phyloP scores from a whole-genome alignment of 192 early-diverging fungal species.

The Cetraspora pellucida region DNA sequence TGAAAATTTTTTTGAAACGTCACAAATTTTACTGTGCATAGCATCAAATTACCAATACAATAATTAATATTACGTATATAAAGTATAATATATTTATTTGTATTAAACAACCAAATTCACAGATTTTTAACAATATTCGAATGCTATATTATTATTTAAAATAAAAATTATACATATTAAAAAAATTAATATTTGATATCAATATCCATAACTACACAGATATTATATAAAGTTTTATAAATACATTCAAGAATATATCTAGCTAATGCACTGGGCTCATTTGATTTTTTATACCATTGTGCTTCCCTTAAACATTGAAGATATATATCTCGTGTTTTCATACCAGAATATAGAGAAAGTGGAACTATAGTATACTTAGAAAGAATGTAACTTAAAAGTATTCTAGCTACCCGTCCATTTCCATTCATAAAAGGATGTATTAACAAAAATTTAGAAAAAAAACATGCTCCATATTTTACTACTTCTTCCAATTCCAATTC shows the following conservation, averaged over 20 bases:
- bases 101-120: too few relatives aligned
- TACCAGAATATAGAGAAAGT: constrained; percentile 19
- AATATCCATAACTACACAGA: constrained; percentile 25
- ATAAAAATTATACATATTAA: too few relatives aligned
- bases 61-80: too few relatives aligned
- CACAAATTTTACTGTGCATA: too few relatives aligned
- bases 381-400: constrained; percentile 26
- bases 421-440: constrained; percentile 28
- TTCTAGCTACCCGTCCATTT: constrained; percentile 28
- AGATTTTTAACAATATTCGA: too few relatives aligned
- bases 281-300: constrained; percentile 3
- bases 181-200: neutral
- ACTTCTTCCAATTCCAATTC: constrained; percentile 22
- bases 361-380: constrained; percentile 19
- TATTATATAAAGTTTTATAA: constrained; percentile 5
- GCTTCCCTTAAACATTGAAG: constrained; percentile 25
- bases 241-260: constrained; percentile 23
- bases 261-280: constrained; percentile 19
- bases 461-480: constrained; percentile 23
- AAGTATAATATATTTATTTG: too few relatives aligned
- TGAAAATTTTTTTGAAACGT: too few relatives aligned
- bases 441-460: neutral
- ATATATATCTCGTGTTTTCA: constrained; percentile 23
- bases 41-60: too few relatives aligned
- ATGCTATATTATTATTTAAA: too few relatives aligned